A percentile compares a stretch with the other conserved stretches of the same genome.
phyloP scores from a whole-genome alignment of 192 early-diverging fungal species.

The Coemansia sp. region DNA sequence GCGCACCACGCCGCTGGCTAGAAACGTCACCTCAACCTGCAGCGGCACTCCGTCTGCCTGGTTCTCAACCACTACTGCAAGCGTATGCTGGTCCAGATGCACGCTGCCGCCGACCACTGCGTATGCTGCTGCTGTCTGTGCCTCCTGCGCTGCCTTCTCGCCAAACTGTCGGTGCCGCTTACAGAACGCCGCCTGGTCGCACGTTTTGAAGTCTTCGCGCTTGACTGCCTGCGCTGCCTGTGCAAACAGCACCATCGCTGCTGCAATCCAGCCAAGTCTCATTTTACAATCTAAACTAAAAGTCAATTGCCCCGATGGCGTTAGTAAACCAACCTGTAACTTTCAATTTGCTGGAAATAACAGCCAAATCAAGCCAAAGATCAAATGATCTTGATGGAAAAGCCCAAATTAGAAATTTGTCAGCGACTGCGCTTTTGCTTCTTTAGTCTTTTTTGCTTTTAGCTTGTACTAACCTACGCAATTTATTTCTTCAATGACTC shows the following conservation, averaged over 20 bases:
- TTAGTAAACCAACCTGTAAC: too few relatives aligned
- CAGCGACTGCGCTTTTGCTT: neutral
- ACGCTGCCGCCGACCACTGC: conserved; percentile 62
- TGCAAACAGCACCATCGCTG: conserved; percentile 16
- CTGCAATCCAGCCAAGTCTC: conserved; percentile 16
- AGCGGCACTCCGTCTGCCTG: conserved; percentile 35
- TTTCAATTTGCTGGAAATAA: too few relatives aligned
- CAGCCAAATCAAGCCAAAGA: neutral
- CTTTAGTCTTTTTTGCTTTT: neutral
- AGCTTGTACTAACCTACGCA: neutral
- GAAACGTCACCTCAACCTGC: conserved; percentile 48
- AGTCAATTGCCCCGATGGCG: too few relatives aligned
- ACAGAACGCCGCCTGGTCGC: conserved; percentile 86
- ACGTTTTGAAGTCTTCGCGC: conserved; percentile 87
- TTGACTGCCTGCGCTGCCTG: conserved; percentile 60
- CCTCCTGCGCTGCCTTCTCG: conserved; percentile 54
- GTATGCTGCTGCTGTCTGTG: conserved; percentile 46
- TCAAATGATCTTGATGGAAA: neutral
- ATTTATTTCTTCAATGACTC: conserved; percentile 4
- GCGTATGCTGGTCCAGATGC: conserved; percentile 47
- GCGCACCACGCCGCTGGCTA: conserved; percentile 61
- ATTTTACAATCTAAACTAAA: conserved; percentile 6
- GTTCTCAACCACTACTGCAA: conserved; percentile 27
- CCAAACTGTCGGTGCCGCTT: conserved; percentile 83
- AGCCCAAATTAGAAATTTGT: neutral